Base-by-base conservation (phyloP, 371 early-diverging fungal genomes). In the Thermomucor indicae-seudaticae region DNA sequence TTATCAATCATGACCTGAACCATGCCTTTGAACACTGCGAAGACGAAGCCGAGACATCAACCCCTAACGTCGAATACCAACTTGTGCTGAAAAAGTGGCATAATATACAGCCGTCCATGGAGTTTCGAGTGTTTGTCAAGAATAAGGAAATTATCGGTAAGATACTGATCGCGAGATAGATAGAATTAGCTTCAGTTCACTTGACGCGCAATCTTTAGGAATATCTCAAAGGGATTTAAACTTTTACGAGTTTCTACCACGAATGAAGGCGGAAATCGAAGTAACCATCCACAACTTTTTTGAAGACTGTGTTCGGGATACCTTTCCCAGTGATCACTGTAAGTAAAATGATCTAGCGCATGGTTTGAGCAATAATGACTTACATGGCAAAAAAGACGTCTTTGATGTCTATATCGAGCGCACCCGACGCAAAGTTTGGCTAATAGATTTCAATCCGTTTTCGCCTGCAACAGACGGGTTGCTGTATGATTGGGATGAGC, bases 401-500 rank as follows among this genome's bases (percentile, higher is more conserved):
- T 88, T 93, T 59, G 96, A 96, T 64, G 90, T 90, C 0, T 95
- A 94, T 61, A 59, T 94, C 17, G 79, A 80, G 32, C 64, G 73
- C 31, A 68, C 70, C 16, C 67, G 69, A 30, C 64, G 68, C 6
- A 77, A 75, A 28, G 85, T 86, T 2, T 90, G 75, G 58, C 58
- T 96, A 5, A 68, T 96, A 3, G 96, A 96, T 66, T 89, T 96
- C 60, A 93, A 94, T 57, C 93, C 93, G 0, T 89, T 91, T 58
- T 71, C 79, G 30, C 67, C 72, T 28, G 69, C 77, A 2, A 93
- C 95, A 0, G 95, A 96, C 55, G 55, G 86, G 14, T 69, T 92
- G 11, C 64, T 96, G 12, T 95, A 80, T 59, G 64, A 66, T 14
- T 95, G 95, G 95, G 55, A 66, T 6, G 93, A 93, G 57, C 64